Base-by-base conservation (phyloP, 2,329 filamentous ascomycete genomes). In the Beauveria medogensis region DNA sequence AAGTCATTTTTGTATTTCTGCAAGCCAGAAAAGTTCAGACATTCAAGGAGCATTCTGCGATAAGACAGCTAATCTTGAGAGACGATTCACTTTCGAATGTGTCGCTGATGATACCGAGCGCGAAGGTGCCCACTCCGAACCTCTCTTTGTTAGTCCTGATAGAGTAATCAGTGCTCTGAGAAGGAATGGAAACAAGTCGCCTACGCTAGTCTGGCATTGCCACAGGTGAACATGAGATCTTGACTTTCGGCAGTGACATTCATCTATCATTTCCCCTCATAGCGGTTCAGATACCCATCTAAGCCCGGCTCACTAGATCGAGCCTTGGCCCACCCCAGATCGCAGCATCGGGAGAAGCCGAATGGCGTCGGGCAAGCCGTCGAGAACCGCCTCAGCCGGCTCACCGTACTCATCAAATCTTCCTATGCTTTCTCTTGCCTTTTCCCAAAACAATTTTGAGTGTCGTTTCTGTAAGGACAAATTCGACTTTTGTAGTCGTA, bases 31-130 rank as follows among this genome's bases (percentile, higher is more conserved):
- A 18, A 22, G 43, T 2, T 18, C 12, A 22, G 3, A 30, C 53
- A 14, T 62, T 54, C 48, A 46, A 59, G 59, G 20, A 58, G 62
- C 5, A 80, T 69, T 14, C 80, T 78, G 77, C 69, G 59, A 81
- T 74, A 34, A 82, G 69, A 54, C 79, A 78, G 3, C 80, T 82
- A 18, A 80, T 68, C 65, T 81, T 82, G 73, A 82, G 82, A 2
- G 78, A 78, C 74, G 76, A 80, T 64, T 74, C 72, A 28, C 79
- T 73, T 54, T 69, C 69, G 5, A 63, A 63, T 9, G n/a, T 60
- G 28, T 60, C 41, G 18, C 28, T 54, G n/a, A 55, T 16, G 43
- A 60, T 60, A 34, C 50, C 60, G 40, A 59, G 46, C 16, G n/a
- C 10, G 34, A 62, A 50, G 26, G 60, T 47, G 24, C 55, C 60